phyloP scores from a whole-genome alignment of 1,139 yeast genomes.

The Eremothecium gossypii region DNA sequence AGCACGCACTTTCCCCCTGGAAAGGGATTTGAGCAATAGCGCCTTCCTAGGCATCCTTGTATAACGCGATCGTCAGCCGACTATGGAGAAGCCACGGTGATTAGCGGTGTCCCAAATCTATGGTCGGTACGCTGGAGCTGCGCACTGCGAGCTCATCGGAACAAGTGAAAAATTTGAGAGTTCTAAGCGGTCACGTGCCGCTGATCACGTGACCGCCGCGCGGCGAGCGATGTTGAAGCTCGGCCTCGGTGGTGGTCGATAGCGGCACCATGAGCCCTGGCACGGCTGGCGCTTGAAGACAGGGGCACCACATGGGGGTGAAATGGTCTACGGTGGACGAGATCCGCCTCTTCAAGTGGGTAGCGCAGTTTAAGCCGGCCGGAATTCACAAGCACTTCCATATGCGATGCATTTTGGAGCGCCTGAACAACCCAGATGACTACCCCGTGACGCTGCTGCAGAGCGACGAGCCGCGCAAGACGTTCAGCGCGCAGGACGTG shows the following conservation, averaged over 20 bases:
- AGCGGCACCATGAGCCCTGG: too few species aligned
- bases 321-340: constrained; percentile 59
- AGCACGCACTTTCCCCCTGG: constrained; percentile 73
- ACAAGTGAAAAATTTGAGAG: too few species aligned
- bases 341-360: constrained; percentile 51
- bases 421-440: constrained; percentile 36
- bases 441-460: constrained; percentile 24
- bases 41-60: constrained; percentile 54
- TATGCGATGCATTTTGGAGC: constrained; percentile 44
- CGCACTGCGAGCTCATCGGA: too few species aligned
- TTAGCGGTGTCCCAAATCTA: too few species aligned
- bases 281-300: too few species aligned
- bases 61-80: neutral
- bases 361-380: constrained; percentile 62
- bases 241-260: too few species aligned
- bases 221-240: too few species aligned
- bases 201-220: too few species aligned
- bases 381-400: constrained; percentile 47
- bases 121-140: too few species aligned
- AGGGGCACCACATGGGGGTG: constrained; percentile 21
- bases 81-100: too few species aligned
- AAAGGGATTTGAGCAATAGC: constrained; percentile 45
- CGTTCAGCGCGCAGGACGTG: constrained; percentile 42
- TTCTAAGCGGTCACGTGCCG: too few species aligned
- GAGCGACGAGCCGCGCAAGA: constrained; percentile 22